Evolutionary conservation across 306 rosid genomes (phyloP), one percentile per base, ranked within the genome.

Genomic region (Ceratonia siliqua): DNA sequence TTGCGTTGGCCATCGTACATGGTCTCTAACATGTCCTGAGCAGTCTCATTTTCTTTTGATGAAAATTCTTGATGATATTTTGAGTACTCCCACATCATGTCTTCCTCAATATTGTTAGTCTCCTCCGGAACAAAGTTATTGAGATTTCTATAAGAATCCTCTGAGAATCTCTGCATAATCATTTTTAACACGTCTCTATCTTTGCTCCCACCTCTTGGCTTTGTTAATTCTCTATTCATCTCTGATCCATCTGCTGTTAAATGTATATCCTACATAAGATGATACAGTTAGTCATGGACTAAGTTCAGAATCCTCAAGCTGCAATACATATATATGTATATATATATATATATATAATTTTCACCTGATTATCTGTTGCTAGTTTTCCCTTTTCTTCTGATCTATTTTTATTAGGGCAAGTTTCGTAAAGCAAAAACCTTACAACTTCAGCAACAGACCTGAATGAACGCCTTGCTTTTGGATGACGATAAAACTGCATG

Each of bases 401-500:
- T 13, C 12, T 38, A 11, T 1, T 18, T 28, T 1, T 0, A 2
- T 9, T 1, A 8, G 73, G 73, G 59, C 17, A 68, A 28, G 18
- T 5, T 32, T 68, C 73, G 21, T 49, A 69, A 9, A 65, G 71
- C 24, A 65, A 1, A 43, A 42, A 65, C 2, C 2, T 25, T 11
- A 43, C 71, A 3, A 65, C 71, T 65, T 65, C 55, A 0, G 4
- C 0, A 11, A 24, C 3, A 8, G 71, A 65, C 6, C 71, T 38
- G 7, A 24, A 25, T 4, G 5, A 7, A 24, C 71, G 12, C 3
- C 11, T 14, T 43, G 71, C 17, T 7, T 39, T 42, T 25, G 24
- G 32, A 5, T 65, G 71, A 42, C 5, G 13, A 57, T 56, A 72
- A 35, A 57, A 56, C 77, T 72, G 76, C 76, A 57, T 56, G 27